Base-by-base conservation (phyloP, 1,284 basidiomycete species). In the Sporisorium graminicola region DNA sequence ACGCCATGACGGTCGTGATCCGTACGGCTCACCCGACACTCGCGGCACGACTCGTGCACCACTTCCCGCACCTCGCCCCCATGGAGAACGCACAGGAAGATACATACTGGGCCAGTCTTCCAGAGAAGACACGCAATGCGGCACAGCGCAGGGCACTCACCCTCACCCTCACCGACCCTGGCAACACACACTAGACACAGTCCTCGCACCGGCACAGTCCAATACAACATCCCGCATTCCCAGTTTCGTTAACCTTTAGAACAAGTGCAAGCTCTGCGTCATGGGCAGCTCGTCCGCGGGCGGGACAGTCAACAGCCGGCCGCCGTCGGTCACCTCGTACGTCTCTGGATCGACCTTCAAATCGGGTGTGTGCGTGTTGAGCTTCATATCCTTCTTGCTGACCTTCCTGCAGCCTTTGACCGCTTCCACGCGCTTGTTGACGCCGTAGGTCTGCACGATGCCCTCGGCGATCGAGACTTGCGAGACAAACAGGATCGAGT, bases 321-420 rank as follows among this genome's bases (percentile, higher is more conserved):
- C 81, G 14, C 65, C 78, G 4, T 82, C 82, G 9, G 62, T 57
- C 24, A 84, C 83, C 20, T 68, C 71, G 85, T 96, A 83, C 60
- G 89, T 93, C 87, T 99, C 96, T 0, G 97, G 93, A 85, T 99
- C 94, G 47, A 99, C 95, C 14, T 78, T 88, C 90, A 99, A 93
- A 84, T 88, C 89, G 2, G 96, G 97, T 74, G 91, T 90, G 56
- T 89, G 87, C 65, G 90, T 88, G 86, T 99, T 99, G 90, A 91
- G 92, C 87, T 97, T 98, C 94, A 98, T 95, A 84, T 95, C 91
- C 81, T 89, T 89, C 88, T 98, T 98, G 31, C 86, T 89, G 51
- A 98, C 88, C 1, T 86, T 87, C 33, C 95, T 89, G 82, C 95
- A 98, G 14, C 89, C 89, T 65, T 88, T 89, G 43, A 98, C 96